phyloP scores from a whole-genome alignment of 768 basidiomycete species.

The Psilocybe subaeruginosa region DNA sequence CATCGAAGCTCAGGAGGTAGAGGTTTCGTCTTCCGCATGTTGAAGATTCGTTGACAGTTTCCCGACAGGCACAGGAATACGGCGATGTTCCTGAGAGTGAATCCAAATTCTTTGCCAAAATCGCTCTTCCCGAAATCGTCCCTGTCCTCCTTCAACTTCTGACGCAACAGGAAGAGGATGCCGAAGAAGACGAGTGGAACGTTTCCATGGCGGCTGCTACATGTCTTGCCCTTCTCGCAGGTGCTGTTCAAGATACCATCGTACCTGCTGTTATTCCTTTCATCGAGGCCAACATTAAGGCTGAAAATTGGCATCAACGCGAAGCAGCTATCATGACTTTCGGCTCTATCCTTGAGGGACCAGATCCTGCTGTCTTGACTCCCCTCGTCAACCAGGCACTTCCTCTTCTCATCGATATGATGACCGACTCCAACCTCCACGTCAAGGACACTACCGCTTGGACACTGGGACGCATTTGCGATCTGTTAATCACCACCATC shows the following conservation, averaged over 20 bases:
- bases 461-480: slow-evolving; percentile 96
- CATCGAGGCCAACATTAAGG: slow-evolving; percentile 95
- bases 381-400: slow-evolving; percentile 94
- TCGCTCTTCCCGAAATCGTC: slow-evolving; percentile 92
- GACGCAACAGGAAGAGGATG: slow-evolving; percentile 94
- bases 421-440: slow-evolving; percentile 80
- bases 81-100: slow-evolving; percentile 86
- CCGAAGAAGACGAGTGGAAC: slow-evolving; percentile 99
- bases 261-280: slow-evolving; percentile 96
- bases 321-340: slow-evolving; percentile 99
- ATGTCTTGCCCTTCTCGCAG: slow-evolving; percentile 86
- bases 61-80: slow-evolving; percentile 78
- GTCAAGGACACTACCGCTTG: slow-evolving; percentile 98
- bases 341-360: slow-evolving; percentile 96
- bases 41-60: slow-evolving; percentile 14
- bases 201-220: slow-evolving; percentile 96
- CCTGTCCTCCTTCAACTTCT: slow-evolving; percentile 90
- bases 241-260: slow-evolving; percentile 88
- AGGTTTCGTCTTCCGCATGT: slow-evolving; percentile 15
- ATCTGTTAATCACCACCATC: slow-evolving; percentile 82
- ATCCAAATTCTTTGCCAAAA: slow-evolving; percentile 90
- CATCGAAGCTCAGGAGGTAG: slow-evolving; percentile 88
- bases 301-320: slow-evolving; percentile 90
- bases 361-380: slow-evolving; percentile 83
- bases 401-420: slow-evolving; percentile 93